phyloP scores from a whole-genome alignment of 257 asterid species.

The Lycium barbarum region DNA sequence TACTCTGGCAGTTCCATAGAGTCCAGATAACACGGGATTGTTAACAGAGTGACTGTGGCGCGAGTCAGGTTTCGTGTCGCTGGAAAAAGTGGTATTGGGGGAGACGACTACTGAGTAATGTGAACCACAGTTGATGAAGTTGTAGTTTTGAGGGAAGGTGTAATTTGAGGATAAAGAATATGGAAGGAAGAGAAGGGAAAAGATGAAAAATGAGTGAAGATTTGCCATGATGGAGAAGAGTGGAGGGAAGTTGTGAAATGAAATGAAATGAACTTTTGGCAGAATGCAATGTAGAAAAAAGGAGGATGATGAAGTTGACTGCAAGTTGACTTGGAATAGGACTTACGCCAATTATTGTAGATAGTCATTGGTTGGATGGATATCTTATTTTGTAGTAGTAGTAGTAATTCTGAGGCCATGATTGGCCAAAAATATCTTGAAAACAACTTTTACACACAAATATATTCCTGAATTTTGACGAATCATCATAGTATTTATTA shows the following conservation, averaged over 20 bases:
- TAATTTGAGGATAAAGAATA: slow-evolving; percentile 29
- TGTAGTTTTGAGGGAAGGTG: slow-evolving; percentile 40
- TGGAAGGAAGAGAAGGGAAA: slow-evolving; percentile 33
- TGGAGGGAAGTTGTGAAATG: not conserved
- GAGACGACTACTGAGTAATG: not conserved
- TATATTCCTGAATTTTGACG: too few relatives aligned
- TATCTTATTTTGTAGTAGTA: too few relatives aligned
- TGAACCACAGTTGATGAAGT: slow-evolving; percentile 74
- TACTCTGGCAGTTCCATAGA: slow-evolving; percentile 54
- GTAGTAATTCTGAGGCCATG: not conserved
- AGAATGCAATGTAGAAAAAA: not conserved
- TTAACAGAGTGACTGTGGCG: slow-evolving; percentile 13
- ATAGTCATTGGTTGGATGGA: too few relatives aligned
- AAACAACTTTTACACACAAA: too few relatives aligned
- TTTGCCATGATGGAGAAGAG: not conserved
- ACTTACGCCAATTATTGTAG: not conserved
- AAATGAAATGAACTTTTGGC: not conserved
- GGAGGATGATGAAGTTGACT: slow-evolving; percentile 29
- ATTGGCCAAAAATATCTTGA: not conserved
- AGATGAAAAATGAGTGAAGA: not conserved
- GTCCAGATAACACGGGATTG: not conserved
- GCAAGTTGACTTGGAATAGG: slow-evolving; percentile 29
- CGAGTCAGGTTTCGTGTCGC: slow-evolving; percentile 36
- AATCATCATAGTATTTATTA: too few relatives aligned
- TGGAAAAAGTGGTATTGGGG: slow-evolving; percentile 40